Percentiles rank a stretch among this genome's conserved stretches.
Conservation (phyloP, 2,329 filamentous ascomycete species). For the Incumbomyces delicatus region DNA sequence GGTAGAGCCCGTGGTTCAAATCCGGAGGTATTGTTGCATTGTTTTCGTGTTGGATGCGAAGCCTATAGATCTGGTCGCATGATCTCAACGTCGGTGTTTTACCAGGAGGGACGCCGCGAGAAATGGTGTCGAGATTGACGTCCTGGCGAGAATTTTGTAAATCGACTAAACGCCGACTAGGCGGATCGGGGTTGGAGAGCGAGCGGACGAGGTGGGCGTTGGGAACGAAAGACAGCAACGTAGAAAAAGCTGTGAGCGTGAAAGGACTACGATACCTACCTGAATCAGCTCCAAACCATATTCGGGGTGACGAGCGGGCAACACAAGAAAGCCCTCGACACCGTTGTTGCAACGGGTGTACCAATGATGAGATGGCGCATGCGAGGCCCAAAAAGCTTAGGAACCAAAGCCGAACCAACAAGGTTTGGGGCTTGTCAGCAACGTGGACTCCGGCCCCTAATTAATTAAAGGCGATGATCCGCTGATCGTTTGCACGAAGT, state of each 20-base stretch:
- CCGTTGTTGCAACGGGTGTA: not conserved
- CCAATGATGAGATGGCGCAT: conserved; percentile 8
- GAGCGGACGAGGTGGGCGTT: not conserved
- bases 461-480: too few species aligned
- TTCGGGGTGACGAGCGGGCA: not conserved
- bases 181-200: too few species aligned
- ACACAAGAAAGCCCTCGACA: not conserved
- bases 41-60: not conserved
- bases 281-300: conserved; percentile 1
- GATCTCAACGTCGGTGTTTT: not conserved
- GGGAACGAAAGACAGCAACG: conserved; percentile 3
- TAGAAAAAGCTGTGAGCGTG: not conserved
- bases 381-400: not conserved
- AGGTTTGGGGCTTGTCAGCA: not conserved
- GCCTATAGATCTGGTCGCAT: not conserved
- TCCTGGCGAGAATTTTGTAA: not conserved
- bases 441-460: not conserved
- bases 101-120: too few species aligned
- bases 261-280: not conserved
- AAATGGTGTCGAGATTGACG: not conserved
- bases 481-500: too few species aligned
- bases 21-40: not conserved
- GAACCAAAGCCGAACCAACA: not conserved
- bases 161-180: not conserved
- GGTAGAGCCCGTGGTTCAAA: not conserved